Percentiles rank a stretch among this genome's conserved stretches.
Conservation (phyloP, 495 filamentous ascomycete species). For the Aspergillus cristatus region DNA sequence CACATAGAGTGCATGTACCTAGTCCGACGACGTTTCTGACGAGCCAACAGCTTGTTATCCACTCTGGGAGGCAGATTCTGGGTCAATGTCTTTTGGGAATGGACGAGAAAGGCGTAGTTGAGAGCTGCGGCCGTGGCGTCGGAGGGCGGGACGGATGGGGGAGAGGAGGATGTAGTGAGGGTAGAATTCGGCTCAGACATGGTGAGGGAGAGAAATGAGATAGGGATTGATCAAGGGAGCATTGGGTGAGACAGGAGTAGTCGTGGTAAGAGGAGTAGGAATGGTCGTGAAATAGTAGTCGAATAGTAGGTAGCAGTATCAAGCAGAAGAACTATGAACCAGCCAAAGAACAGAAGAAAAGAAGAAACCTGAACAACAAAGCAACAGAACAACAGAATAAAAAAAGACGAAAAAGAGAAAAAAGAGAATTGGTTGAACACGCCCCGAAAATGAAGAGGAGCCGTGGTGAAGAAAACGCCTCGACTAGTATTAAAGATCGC, state of each 20-base stretch:
- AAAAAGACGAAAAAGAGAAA: not conserved
- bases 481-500: too few species aligned
- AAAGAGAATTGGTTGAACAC: too few species aligned
- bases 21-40: slow-evolving; percentile 64
- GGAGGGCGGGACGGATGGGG: slow-evolving; percentile 25
- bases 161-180: slow-evolving; percentile 24
- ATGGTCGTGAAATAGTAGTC: too few species aligned
- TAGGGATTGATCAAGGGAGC: slow-evolving; percentile 13
- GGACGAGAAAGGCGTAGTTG: slow-evolving; percentile 57
- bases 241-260: slow-evolving; percentile 7
- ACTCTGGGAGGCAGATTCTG: slow-evolving; percentile 53
- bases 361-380: too few species aligned
- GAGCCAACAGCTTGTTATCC: slow-evolving; percentile 57
- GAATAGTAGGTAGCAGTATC: too few species aligned
- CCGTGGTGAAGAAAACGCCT: too few species aligned
- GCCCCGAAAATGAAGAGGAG: too few species aligned
- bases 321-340: too few species aligned
- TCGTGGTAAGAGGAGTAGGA: too few species aligned
- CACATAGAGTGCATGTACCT: slow-evolving; percentile 28
- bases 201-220: too few species aligned
- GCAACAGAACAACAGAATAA: not conserved
- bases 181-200: slow-evolving; percentile 33
- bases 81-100: slow-evolving; percentile 57
- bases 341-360: too few species aligned
- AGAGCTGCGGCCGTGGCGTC: slow-evolving; percentile 29